These are phyloP conservation scores for Domatiomyces globalis DNA, from an alignment of 2,329 filamentous ascomycete genomes.

Conservation along the genomic window DNA sequence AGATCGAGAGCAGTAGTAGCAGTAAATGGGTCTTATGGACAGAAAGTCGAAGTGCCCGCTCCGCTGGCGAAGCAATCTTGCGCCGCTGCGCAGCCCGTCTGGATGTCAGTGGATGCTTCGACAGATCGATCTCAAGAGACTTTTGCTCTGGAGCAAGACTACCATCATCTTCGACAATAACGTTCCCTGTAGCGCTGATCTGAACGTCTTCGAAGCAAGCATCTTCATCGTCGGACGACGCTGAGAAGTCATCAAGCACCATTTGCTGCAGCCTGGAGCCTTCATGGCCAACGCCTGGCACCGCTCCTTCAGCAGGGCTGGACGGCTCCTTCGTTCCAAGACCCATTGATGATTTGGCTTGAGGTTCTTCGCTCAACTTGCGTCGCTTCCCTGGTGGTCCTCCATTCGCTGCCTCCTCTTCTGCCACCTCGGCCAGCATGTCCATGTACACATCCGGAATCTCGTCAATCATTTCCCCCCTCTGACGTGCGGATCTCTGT, in stretches of 20 bases:
- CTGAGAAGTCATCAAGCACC: constrained; percentile 37
- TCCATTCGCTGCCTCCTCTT: constrained; percentile 23
- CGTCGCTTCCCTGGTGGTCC: constrained; percentile 25
- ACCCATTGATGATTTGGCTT: not conserved
- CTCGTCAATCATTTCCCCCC: constrained; percentile 16
- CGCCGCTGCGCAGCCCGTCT: constrained; percentile 22
- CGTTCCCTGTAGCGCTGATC: constrained; percentile 68
- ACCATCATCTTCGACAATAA: constrained; percentile 14
- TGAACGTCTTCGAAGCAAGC: constrained; percentile 75
- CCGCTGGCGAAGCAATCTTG: constrained; percentile 41
- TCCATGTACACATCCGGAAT: constrained; percentile 28
- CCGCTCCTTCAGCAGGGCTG: not conserved
- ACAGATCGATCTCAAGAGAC: constrained; percentile 23
- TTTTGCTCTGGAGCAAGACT: constrained; percentile 23
- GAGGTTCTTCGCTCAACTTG: constrained; percentile 22
- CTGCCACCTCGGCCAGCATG: constrained; percentile 24
- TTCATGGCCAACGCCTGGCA: constrained; percentile 9
- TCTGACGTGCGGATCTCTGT: constrained; percentile 12
- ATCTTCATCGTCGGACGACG: constrained; percentile 39
- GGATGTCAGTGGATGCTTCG: constrained; percentile 8
- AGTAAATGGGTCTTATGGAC: constrained; percentile 80
- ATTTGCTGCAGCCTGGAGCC: constrained; percentile 21
- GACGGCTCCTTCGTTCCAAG: not conserved
- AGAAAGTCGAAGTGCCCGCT: constrained; percentile 50
- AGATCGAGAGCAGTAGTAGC: constrained; percentile 64